phyloP scores from a whole-genome alignment of 768 basidiomycete species.

The Suillus subalutaceus region DNA sequence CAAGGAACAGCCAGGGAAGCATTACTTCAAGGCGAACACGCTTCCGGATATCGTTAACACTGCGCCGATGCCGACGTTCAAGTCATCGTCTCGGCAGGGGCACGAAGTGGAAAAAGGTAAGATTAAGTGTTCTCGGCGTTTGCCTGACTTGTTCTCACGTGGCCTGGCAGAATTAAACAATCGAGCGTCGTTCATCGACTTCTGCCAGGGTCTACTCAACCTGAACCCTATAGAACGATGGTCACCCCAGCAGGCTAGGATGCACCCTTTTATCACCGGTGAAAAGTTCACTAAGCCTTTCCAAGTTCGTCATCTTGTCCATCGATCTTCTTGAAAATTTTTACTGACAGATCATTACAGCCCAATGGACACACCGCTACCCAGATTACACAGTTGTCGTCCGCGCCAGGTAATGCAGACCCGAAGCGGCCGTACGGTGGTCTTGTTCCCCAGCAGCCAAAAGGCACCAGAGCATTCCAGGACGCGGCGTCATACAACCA shows the following conservation, averaged over 20 bases:
- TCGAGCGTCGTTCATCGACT: constrained; percentile 94
- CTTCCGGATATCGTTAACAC: constrained; percentile 95
- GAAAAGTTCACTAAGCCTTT: constrained; percentile 92
- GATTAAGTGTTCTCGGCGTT: constrained; percentile 21
- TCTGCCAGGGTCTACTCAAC: constrained; percentile 92
- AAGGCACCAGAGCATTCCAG: constrained; percentile 82
- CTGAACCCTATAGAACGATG: constrained; percentile 94
- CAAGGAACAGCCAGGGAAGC: constrained; percentile 97
- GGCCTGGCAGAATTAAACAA: constrained; percentile 73
- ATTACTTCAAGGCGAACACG: constrained; percentile 95
- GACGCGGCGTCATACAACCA: constrained; percentile 96
- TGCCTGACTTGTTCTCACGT: background rate
- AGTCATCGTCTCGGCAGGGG: constrained; percentile 67
- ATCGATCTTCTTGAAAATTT: constrained; percentile 6
- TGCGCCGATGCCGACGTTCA: constrained; percentile 89
- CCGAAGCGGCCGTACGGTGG: constrained; percentile 93
- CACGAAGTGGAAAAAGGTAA: constrained; percentile 91
- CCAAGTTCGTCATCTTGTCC: constrained; percentile 52
- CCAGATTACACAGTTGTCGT: constrained; percentile 33
- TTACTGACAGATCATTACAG: constrained; percentile 33
- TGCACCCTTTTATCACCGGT: constrained; percentile 98
- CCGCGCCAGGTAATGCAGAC: constrained; percentile 45
- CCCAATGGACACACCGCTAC: constrained; percentile 49
- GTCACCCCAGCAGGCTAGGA: constrained; percentile 94
- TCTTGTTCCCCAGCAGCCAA: constrained; percentile 85